phyloP scores from a whole-genome alignment of 176 grass and related monocot genomes.

The Metroxylon sagu region DNA sequence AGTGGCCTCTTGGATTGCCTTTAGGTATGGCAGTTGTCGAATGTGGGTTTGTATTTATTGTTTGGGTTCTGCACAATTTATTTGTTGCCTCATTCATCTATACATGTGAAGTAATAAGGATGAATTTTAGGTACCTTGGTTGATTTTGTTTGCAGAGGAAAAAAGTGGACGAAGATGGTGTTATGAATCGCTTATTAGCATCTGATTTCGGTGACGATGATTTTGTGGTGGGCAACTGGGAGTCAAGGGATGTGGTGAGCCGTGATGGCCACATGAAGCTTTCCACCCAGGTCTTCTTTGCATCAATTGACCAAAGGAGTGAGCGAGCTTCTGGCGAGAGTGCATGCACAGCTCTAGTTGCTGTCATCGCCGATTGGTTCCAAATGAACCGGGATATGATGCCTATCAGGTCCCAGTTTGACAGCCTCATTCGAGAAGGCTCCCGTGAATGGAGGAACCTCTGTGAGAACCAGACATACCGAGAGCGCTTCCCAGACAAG shows the following conservation, averaged over 20 bases:
- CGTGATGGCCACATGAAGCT: slow-evolving; percentile 15
- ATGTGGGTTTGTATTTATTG: no score
- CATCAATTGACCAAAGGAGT: slow-evolving; percentile 19
- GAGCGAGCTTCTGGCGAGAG: slow-evolving; percentile 10
- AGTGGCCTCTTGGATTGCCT: no score
- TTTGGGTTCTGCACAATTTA: no score
- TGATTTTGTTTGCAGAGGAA: slow-evolving; percentile 40
- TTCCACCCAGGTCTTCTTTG: slow-evolving; percentile 10
- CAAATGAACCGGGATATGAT: slow-evolving; percentile 7
- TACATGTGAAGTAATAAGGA: no score
- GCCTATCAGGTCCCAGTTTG: slow-evolving; percentile 15
- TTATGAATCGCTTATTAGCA: slow-evolving; percentile 31
- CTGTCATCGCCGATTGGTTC: slow-evolving; percentile 13
- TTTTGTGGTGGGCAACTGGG: slow-evolving; percentile 68
- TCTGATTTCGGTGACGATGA: slow-evolving; percentile 81
- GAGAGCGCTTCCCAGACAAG: slow-evolving; percentile 10
- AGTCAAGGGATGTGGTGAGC: slow-evolving; percentile 4
- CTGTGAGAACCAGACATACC: slow-evolving; percentile 1
- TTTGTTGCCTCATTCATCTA: no score
- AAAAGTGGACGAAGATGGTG: slow-evolving; percentile 32
- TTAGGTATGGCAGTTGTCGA: no score
- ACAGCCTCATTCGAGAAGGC: slow-evolving; percentile 19
- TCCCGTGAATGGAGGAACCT: slow-evolving; percentile 17
- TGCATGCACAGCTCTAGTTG: slow-evolving; percentile 20
- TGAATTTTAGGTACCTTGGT: no score